These are phyloP conservation scores for Exophiala dermatitidis DNA, from an alignment of 2,329 filamentous ascomycete genomes.

Conservation along the genomic window DNA sequence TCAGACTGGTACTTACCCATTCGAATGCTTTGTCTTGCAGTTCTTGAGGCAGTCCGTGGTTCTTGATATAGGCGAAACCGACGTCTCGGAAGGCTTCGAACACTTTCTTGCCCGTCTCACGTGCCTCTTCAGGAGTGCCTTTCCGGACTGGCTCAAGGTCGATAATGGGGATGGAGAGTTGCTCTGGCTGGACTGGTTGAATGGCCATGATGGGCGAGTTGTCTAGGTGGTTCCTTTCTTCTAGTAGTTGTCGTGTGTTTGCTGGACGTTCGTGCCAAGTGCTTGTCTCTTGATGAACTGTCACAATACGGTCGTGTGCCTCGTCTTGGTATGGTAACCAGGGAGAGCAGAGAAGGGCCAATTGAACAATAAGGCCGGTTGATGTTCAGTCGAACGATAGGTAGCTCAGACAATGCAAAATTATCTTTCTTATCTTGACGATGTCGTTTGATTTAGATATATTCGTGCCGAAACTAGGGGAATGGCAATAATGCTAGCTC, in stretches of 20 bases:
- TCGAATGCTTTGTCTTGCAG: conserved; percentile 20
- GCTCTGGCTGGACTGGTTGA: conserved; percentile 3
- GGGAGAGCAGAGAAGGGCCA: no score
- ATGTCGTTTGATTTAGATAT: no score
- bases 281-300: not conserved
- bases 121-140: conserved; percentile 29
- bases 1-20: conserved; percentile 13
- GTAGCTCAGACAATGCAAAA: no score
- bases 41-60: conserved; percentile 33
- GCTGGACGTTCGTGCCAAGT: no score
- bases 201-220: conserved; percentile 7
- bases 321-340: no score
- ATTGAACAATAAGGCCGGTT: no score
- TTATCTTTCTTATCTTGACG: no score
- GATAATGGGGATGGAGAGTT: conserved; percentile 33
- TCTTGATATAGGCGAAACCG: conserved; percentile 39
- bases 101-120: conserved; percentile 27
- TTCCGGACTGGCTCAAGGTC: conserved; percentile 35
- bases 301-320: not conserved
- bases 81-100: conserved; percentile 34
- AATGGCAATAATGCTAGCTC: no score
- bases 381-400: no score
- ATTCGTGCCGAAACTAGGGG: no score
- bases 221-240: not conserved
- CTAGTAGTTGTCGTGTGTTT: not conserved